Conservation (phyloP, 225 moss, liverwort and hornwort genomes). For the Anthoceros angustus region DNA sequence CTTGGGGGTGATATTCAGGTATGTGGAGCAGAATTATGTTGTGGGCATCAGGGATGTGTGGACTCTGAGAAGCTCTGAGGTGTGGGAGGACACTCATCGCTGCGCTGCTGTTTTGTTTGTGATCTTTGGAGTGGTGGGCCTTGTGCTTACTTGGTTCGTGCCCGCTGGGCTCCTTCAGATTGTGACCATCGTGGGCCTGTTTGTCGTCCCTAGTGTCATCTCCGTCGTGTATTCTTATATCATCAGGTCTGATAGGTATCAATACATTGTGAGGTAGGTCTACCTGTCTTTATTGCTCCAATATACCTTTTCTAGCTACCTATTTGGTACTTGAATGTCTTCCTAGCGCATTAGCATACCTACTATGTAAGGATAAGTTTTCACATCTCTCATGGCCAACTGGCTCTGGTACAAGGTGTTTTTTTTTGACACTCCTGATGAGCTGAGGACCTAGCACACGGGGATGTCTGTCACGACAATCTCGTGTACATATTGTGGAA, state of each 20-base stretch:
- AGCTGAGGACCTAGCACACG: too few species aligned
- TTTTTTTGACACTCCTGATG: too few species aligned
- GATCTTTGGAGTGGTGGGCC: constrained; percentile 22
- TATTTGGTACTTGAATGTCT: background rate
- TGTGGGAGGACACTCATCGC: constrained; percentile 54
- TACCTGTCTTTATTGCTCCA: background rate
- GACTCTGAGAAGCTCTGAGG: constrained; percentile 48
- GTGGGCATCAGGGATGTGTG: constrained; percentile 64
- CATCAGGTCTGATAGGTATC: constrained; percentile 27
- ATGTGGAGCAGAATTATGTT: constrained; percentile 47
- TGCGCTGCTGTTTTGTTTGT: constrained; percentile 35
- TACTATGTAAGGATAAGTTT: too few species aligned
- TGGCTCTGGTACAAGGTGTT: too few species aligned
- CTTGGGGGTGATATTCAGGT: constrained; percentile 28
- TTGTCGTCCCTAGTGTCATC: constrained; percentile 19
- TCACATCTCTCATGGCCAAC: too few species aligned
- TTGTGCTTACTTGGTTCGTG: constrained; percentile 36
- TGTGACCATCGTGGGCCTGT: constrained; percentile 18
- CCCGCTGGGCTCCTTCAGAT: constrained; percentile 34
- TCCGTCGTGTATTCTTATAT: constrained; percentile 37
- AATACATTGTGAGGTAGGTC: constrained; percentile 16
- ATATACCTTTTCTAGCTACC: background rate
- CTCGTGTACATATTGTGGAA: too few species aligned
- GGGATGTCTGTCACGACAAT: too few species aligned
- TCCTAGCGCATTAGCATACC: too few species aligned